These are phyloP conservation scores for Thalia dealbata DNA, from an alignment of 176 grass and related monocot genomes.

Conservation along the genomic window DNA sequence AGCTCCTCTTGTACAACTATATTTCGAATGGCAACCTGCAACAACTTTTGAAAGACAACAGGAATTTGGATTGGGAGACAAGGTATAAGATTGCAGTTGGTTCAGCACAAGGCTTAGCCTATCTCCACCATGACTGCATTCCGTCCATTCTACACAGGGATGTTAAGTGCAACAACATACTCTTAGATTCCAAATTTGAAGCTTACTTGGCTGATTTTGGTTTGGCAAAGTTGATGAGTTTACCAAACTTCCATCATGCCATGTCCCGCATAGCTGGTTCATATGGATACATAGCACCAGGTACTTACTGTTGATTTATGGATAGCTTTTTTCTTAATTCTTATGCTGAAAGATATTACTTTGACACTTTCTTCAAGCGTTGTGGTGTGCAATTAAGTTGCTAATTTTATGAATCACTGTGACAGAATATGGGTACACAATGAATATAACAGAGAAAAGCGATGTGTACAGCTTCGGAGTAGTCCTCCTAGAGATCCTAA, in stretches of 20 bases:
- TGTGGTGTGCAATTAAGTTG: background rate
- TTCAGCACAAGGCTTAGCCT: conserved; percentile 70
- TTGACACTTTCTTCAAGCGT: no score
- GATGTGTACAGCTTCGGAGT: conserved; percentile 95
- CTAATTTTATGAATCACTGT: background rate
- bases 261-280: conserved; percentile 84
- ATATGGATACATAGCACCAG: conserved; percentile 97
- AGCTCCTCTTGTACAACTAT: conserved; percentile 95
- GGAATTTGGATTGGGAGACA: conserved; percentile 79
- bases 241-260: conserved; percentile 76
- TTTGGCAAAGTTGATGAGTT: conserved; percentile 91
- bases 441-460: conserved; percentile 90
- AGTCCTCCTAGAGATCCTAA: conserved; percentile 84
- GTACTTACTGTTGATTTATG: conserved; percentile 14
- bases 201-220: conserved; percentile 92
- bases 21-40: conserved; percentile 83
- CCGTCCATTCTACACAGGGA: conserved; percentile 82
- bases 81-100: conserved; percentile 79
- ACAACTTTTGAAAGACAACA: conserved; percentile 65
- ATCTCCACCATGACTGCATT: conserved; percentile 85
- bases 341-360: background rate
- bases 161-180: conserved; percentile 93
- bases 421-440: conserved; percentile 75
- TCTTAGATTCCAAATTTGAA: conserved; percentile 81
- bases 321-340: background rate